Conservation (phyloP, 257 asterid genomes). For the Solanum raphanifolium region DNA sequence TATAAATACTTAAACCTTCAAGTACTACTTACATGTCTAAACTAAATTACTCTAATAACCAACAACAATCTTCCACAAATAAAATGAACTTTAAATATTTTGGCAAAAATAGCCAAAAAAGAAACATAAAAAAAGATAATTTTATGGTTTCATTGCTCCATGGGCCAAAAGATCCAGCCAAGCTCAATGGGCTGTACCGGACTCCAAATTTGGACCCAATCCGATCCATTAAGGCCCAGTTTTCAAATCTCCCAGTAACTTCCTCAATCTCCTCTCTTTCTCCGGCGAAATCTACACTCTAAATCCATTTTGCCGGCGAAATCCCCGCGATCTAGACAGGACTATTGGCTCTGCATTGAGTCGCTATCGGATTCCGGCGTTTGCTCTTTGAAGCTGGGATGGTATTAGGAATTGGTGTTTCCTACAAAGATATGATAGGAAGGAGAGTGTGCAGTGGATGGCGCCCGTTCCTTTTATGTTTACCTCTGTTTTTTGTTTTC, state of each 20-base stretch:
- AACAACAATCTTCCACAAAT: too few relatives aligned
- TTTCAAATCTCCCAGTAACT: not conserved
- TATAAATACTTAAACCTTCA: too few relatives aligned
- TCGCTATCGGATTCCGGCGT: not conserved
- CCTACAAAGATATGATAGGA: constrained; percentile 20
- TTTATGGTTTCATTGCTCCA: too few relatives aligned
- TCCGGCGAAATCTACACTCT: not conserved
- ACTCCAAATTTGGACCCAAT: not conserved
- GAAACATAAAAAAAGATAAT: too few relatives aligned
- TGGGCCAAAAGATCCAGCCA: not conserved
- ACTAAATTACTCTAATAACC: too few relatives aligned
- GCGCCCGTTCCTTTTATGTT: constrained; percentile 52
- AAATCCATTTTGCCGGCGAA: not conserved
- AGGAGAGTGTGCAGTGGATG: constrained; percentile 61
- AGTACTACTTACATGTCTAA: too few relatives aligned
- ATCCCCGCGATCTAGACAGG: not conserved
- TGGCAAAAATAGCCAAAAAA: too few relatives aligned
- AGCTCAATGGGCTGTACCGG: not conserved
- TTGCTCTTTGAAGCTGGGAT: not conserved
- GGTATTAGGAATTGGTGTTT: not conserved
- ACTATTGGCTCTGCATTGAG: not conserved
- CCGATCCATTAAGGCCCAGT: not conserved
- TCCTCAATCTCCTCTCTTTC: not conserved
- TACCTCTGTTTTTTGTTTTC: constrained; percentile 44
- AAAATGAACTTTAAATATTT: too few relatives aligned